Evolutionary conservation across 495 filamentous ascomycete species (phyloP).

Genomic region (Xylaria curta): DNA sequence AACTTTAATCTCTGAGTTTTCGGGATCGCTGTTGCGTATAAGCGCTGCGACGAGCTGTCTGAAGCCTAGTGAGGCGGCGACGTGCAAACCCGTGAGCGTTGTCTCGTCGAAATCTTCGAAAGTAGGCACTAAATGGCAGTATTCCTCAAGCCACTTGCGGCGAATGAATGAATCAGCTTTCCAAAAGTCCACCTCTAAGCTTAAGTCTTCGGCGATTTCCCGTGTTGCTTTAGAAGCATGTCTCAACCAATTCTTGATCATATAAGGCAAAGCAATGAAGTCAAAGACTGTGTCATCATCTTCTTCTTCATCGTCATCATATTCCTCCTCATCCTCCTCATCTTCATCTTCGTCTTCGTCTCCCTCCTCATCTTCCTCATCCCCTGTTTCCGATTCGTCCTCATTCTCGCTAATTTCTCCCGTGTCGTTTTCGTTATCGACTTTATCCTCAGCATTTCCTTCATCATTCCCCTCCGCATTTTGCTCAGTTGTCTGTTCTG

Average conservation of each 20-base stretch:
- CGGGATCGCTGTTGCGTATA: slow-evolving; percentile 38
- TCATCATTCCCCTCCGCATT: slow-evolving; percentile 25
- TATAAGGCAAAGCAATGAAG: slow-evolving; percentile 32
- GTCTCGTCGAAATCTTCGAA: slow-evolving; percentile 36
- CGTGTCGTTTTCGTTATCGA: slow-evolving; percentile 22
- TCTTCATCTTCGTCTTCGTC: slow-evolving; percentile 29
- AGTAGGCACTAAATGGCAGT: slow-evolving; percentile 35
- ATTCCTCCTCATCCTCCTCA: slow-evolving; percentile 22
- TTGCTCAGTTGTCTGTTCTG: slow-evolving; percentile 15
- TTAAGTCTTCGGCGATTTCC: slow-evolving; percentile 46
- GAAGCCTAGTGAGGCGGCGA: slow-evolving; percentile 40
- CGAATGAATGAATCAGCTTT: slow-evolving; percentile 39
- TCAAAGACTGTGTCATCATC: background rate
- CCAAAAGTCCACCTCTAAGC: slow-evolving; percentile 45
- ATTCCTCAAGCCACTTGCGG: slow-evolving; percentile 44
- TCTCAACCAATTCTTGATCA: slow-evolving; percentile 47
- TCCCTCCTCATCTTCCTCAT: slow-evolving; percentile 11
- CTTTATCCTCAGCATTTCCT: slow-evolving; percentile 18
- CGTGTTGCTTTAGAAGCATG: slow-evolving; percentile 46
- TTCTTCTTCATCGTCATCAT: slow-evolving; percentile 6
- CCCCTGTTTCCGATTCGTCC: slow-evolving; percentile 1
- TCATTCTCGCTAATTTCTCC: slow-evolving; percentile 13
- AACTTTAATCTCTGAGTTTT: slow-evolving; percentile 37
- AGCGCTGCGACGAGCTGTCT: slow-evolving; percentile 39
- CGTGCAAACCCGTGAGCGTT: slow-evolving; percentile 38